Conservation (phyloP, 2,329 filamentous ascomycete genomes). For the Xylariales sp. region DNA sequence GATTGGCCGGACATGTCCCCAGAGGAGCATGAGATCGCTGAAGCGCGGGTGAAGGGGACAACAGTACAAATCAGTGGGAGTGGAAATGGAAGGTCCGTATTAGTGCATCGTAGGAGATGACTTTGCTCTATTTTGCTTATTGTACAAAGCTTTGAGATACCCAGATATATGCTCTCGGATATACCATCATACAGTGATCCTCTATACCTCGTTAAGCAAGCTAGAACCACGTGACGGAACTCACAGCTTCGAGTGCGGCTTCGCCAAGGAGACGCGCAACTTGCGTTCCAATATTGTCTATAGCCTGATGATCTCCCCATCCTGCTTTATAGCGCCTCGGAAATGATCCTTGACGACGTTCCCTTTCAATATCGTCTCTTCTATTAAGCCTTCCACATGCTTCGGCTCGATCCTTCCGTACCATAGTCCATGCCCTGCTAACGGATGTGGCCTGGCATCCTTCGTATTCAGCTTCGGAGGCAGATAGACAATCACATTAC, state of each 20-base stretch:
- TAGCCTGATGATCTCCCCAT: conserved; percentile 48
- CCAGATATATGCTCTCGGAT: no score
- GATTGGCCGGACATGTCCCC: conserved; percentile 53
- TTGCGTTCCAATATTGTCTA: no score
- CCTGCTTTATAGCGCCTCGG: conserved; percentile 59
- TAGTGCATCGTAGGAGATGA: conserved; percentile 17
- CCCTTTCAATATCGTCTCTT: conserved; percentile 64
- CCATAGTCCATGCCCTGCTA: conserved; percentile 73
- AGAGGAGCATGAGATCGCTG: conserved; percentile 20
- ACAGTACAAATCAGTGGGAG: conserved; percentile 38
- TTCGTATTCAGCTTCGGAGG: conserved; percentile 47
- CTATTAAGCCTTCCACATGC: conserved; percentile 71
- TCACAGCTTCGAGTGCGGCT: no score
- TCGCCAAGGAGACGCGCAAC: no score
- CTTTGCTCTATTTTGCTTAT: not conserved
- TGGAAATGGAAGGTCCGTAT: conserved; percentile 44
- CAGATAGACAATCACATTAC: conserved; percentile 78
- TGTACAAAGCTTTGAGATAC: not conserved
- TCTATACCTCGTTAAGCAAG: no score
- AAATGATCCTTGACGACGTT: conserved; percentile 67
- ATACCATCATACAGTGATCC: no score
- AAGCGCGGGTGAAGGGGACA: conserved; percentile 18
- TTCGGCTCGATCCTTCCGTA: conserved; percentile 73
- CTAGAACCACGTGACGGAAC: no score
- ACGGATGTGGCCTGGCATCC: conserved; percentile 44